Conservation (phyloP, 805 yeast genomes). For the Cyberlindnera veronae region DNA sequence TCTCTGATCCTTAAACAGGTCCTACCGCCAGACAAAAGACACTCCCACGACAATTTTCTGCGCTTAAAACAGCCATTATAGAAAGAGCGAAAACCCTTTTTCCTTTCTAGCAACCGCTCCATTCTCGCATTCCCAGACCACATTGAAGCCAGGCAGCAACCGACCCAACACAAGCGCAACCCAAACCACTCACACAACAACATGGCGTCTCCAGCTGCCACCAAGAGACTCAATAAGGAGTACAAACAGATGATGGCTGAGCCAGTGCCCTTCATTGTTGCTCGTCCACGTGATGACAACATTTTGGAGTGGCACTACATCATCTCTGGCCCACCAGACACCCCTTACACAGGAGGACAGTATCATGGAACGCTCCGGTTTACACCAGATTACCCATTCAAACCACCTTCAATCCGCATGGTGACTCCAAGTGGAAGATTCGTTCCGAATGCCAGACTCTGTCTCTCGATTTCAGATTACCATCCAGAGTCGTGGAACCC, state of each 20-base stretch:
- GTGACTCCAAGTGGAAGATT: slow-evolving; percentile 88
- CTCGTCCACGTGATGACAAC: slow-evolving; percentile 81
- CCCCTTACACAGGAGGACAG: slow-evolving; percentile 82
- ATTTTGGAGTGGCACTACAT: slow-evolving; percentile 91
- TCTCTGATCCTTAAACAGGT: too few species aligned
- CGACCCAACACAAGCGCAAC: not conserved
- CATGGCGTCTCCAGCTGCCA: slow-evolving; percentile 28
- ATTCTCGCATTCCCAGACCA: too few species aligned
- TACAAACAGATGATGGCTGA: slow-evolving; percentile 67
- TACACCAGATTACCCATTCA: slow-evolving; percentile 82
- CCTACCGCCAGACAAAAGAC: too few species aligned
- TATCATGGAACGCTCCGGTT: slow-evolving; percentile 82
- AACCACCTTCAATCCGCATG: slow-evolving; percentile 86
- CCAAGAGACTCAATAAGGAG: slow-evolving; percentile 63
- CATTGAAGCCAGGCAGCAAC: not conserved
- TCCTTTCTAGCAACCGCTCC: too few species aligned
- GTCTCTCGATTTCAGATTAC: slow-evolving; percentile 85
- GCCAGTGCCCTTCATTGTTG: slow-evolving; percentile 80
- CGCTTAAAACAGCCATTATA: too few species aligned
- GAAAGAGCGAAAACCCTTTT: too few species aligned
- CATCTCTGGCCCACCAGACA: slow-evolving; percentile 85
- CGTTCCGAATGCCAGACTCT: slow-evolving; percentile 67
- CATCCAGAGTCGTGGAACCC: slow-evolving; percentile 97
- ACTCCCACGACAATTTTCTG: too few species aligned
- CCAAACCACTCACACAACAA: slow-evolving; percentile 1